A percentile compares a stretch with the other conserved stretches of the same genome.
These are phyloP conservation scores for Volvariella volvacea DNA, from an alignment of 1,284 basidiomycete species.

Conservation along the genomic window DNA sequence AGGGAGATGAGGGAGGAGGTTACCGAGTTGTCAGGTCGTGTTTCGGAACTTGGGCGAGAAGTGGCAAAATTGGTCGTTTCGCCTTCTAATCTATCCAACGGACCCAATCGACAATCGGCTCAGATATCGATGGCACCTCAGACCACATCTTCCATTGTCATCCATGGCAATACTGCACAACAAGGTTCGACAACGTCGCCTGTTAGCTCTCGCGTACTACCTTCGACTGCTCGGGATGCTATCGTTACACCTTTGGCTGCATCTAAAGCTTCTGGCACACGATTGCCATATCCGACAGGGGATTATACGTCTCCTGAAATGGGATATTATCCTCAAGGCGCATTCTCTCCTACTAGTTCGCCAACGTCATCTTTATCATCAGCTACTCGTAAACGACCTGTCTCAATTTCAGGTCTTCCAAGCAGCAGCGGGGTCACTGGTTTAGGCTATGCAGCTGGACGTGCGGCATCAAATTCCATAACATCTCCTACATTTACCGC, in stretches of 20 bases:
- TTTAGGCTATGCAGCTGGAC: slow-evolving; percentile 14
- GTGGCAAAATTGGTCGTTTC: slow-evolving; percentile 65
- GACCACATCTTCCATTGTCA: slow-evolving; percentile 31
- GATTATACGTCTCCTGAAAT: slow-evolving; percentile 61
- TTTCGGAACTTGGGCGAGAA: slow-evolving; percentile 66
- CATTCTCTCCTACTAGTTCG: slow-evolving; percentile 57
- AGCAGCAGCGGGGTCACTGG: background rate
- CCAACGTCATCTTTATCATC: slow-evolving; percentile 42
- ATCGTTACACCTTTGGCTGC: slow-evolving; percentile 59
- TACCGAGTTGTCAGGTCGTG: slow-evolving; percentile 62
- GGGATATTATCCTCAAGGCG: slow-evolving; percentile 23
- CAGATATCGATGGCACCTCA: slow-evolving; percentile 32
- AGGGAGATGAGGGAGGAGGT: slow-evolving; percentile 57
- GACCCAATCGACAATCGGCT: slow-evolving; percentile 39
- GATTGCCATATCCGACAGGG: slow-evolving; percentile 72
- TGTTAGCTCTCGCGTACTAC: slow-evolving; percentile 27
- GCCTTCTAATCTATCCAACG: slow-evolving; percentile 47
- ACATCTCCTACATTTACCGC: slow-evolving; percentile 9
- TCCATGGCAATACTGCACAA: slow-evolving; percentile 18
- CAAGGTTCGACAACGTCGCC: slow-evolving; percentile 7
- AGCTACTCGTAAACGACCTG: slow-evolving; percentile 18
- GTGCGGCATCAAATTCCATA: slow-evolving; percentile 15
- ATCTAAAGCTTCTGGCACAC: slow-evolving; percentile 38
- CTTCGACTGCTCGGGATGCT: slow-evolving; percentile 46
- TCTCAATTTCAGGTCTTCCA: slow-evolving; percentile 6